phyloP scores from a whole-genome alignment of 1,139 yeast species.

The Meyerozyma elateridarum region DNA sequence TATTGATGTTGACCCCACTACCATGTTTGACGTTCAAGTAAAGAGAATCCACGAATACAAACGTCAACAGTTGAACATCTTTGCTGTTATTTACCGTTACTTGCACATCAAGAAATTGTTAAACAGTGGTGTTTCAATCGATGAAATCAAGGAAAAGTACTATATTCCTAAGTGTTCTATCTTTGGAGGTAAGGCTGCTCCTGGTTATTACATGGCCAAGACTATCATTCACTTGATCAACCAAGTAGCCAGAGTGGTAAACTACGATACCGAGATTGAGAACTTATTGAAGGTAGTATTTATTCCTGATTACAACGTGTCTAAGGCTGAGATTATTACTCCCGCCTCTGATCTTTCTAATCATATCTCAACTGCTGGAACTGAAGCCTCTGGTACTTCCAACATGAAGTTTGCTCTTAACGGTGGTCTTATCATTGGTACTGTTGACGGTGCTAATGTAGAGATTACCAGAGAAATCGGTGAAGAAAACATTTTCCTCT shows the following conservation, averaged over 20 bases:
- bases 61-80: conserved; percentile 89
- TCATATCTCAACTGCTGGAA: conserved; percentile 97
- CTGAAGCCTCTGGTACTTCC: conserved; percentile 95
- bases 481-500: conserved; percentile 85
- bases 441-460: conserved; percentile 96
- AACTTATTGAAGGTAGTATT: conserved; percentile 81
- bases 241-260: conserved; percentile 75
- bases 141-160: conserved; percentile 56
- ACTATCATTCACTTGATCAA: conserved; percentile 81
- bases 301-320: conserved; percentile 88
- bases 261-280: conserved; percentile 69
- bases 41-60: conserved; percentile 94
- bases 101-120: conserved; percentile 67
- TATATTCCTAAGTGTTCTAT: conserved; percentile 74
- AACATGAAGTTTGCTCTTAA: conserved; percentile 94
- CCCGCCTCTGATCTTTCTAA: conserved; percentile 91
- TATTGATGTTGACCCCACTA: conserved; percentile 65
- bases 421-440: conserved; percentile 92
- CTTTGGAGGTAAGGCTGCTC: conserved; percentile 95
- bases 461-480: conserved; percentile 93
- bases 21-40: conserved; percentile 86
- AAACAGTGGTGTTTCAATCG: conserved; percentile 37
- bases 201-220: conserved; percentile 95
- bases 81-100: conserved; percentile 84
- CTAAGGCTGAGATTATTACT: conserved; percentile 85